Evolutionary conservation across 106 monocot species (phyloP), one percentile per base, ranked within the genome.

Genomic region (Allium fistulosum): DNA sequence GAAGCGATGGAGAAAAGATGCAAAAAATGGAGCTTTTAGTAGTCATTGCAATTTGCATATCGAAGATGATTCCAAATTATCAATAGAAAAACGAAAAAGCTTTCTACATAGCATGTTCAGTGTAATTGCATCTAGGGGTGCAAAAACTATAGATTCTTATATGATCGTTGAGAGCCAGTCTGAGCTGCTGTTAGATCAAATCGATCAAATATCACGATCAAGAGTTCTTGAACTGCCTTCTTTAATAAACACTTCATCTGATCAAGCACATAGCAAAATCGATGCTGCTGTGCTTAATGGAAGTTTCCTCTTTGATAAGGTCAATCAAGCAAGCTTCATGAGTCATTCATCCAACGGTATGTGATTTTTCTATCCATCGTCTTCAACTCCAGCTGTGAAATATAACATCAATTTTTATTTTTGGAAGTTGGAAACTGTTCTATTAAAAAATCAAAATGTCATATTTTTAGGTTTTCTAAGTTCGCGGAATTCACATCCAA

Each of bases 1-100:
- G 51, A 88, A 82, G 74, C 81, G 88, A 53, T 88, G 88, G 88
- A 88, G 84, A 51, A 84, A 79, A 65, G 88, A 88, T 71, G 84
- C 81, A 16, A 88, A 82, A 67, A 69, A 17, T 49, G 69, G 65
- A 46, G 11, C 69, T 74, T 71, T 78, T 59, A 72, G 67, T 70
- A 58, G 62, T 11, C 68, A 49, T 46, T 74, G 55, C 65, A 67
- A 58, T 14, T 66, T 74, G 62, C 49, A 50, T 1, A 59, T 69
- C 56, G 75, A 78, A 56, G 74, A 60, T 53, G 83, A 83, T 22
- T 49, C 67, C 73, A 69, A 80, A 69, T 75, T 71, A 37, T 79
- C 74, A 11, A 7, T 26, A 28, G 63, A 15, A 48, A 84, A 79
- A 65, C 81, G 81, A 4, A 78, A 79, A 53, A 88, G 47, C 64